Base-by-base conservation (phyloP, 768 basidiomycete genomes). In the Boletus eberwhitei region DNA sequence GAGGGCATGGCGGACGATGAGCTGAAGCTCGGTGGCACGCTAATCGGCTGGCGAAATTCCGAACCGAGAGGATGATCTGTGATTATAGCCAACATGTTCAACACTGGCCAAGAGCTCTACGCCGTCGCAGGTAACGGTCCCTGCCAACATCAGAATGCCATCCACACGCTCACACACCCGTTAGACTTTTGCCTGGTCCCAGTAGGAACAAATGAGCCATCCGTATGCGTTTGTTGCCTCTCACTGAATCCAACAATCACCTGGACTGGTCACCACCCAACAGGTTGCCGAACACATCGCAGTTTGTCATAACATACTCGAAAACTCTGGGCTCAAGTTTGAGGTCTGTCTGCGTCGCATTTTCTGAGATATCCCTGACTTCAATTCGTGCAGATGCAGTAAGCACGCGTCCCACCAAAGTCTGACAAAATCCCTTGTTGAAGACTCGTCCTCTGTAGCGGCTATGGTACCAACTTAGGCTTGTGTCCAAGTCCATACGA, bases 381-480 rank as follows among this genome's bases (percentile, higher is more conserved):
- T 39, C 2, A 12, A 9, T 38, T 36, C 29, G 13, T 11, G 46
- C 50, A 75, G 74, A 72, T 74, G 73, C 74, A 75, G 74, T 75
- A 63, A 66, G 73, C 56, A 48, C n/a, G 1, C 34, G 46, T 38
- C 35, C 21, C 49, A 14, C 35, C 48, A 26, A 26, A 19, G 36
- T 38, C 58, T 50, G 41, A 34, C 42, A 32, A 41, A 85, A 68
- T 79, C 80, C 70, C 14, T 38, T 39, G 42, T 43, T 66, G 29
- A 65, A 47, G 19, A 42, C 34, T 31, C 12, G 19, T 37, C 24
- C 48, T 26, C 34, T 22, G 29, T 57, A 93, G 92, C 63, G 92
- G 91, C 6, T 97, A 95, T 64, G 94, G 94, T 21, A 97, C 95
- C 1, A 96, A 96, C 67, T 64, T 96, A 38, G 92, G 90, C 80